Base-by-base conservation (phyloP, 495 filamentous ascomycete genomes). In the Lepidopterella palustris region DNA sequence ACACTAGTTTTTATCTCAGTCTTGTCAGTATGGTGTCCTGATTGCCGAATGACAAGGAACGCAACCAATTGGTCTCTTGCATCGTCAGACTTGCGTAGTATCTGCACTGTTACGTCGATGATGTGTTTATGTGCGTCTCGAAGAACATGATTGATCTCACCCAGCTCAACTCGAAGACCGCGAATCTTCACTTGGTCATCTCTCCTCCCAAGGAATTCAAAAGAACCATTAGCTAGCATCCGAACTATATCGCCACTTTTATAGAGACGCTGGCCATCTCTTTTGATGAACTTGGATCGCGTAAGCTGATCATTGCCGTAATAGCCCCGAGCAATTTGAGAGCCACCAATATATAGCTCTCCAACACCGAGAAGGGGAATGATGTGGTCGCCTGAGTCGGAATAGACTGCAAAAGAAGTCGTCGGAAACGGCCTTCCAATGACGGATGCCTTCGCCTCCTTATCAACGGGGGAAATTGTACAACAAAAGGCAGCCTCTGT, bases 121-220 rank as follows among this genome's bases (percentile, higher is more conserved):
- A 70, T 64, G 18, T 35, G 27, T 11, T 62, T 32, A 45, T 63
- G 42, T 18, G 53, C 45, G 25, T 45, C 28, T 40, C 66, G 48
- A 31, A 70, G 15, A 26, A 65, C 68, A 21, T 65, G 32, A 32
- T 55, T 70, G 52, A 70, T 68, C 60, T 70, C 68, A 53, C 64
- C 60, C 11, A 68, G 56, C 45, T 70, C 68, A 1, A 70, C 62
- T 18, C 65, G 42, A 24, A 67, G 47, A 1, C 67, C 67, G 47
- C 61, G 47, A 20, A 70, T 65, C 48, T 70, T 70, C 32, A 67
- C 59, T 39, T 70, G 67, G 28, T 70, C 67, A 35, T 67, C 68
- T 5, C 57, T 50, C n/a, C 65, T 65, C 1, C 68, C 62, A 27
- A 68, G 35, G 27, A 64, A 68, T 51, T 68, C 65, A 29, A 68